phyloP scores from a whole-genome alignment of 2,329 filamentous ascomycete species.

The Aspergillus sclerotialis region DNA sequence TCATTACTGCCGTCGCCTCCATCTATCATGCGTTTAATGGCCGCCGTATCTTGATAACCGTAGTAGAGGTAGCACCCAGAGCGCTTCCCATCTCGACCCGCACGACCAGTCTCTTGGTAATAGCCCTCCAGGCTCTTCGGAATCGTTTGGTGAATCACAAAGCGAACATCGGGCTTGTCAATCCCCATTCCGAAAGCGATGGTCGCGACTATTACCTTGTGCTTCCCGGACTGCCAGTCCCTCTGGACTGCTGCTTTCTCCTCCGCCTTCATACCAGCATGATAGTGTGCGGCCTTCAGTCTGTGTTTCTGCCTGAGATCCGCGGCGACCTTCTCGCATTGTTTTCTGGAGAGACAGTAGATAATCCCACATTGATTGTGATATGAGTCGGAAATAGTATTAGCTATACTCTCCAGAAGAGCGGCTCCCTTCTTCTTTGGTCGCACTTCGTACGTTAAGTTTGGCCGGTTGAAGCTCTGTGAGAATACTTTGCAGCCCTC shows the following conservation, averaged over 20 bases:
- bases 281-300: constrained; percentile 76
- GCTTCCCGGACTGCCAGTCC: constrained; percentile 71
- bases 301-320: constrained; percentile 54
- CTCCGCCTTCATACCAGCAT: constrained; percentile 65
- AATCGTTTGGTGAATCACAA: constrained; percentile 86
- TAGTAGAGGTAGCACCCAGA: constrained; percentile 92
- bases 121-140: constrained; percentile 97
- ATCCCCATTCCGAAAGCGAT: constrained; percentile 99
- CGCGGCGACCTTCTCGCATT: constrained; percentile 71
- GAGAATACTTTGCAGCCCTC: constrained; percentile 68
- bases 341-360: constrained; percentile 81
- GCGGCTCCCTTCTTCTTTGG: constrained; percentile 58
- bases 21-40: constrained; percentile 72
- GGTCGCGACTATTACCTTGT: constrained; percentile 90
- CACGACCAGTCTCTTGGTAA: constrained; percentile 95
- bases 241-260: constrained; percentile 67
- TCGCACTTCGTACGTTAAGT: constrained; percentile 80
- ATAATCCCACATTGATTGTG: constrained; percentile 74
- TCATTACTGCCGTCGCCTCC: constrained; percentile 68
- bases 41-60: constrained; percentile 66
- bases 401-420: constrained; percentile 46
- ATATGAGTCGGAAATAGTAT: constrained; percentile 63
- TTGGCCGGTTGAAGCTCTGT: constrained; percentile 96
- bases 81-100: constrained; percentile 78
- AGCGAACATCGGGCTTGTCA: constrained; percentile 92